Evolutionary conservation across 2,329 filamentous ascomycete genomes (phyloP), one percentile per base, ranked within the genome.

Genomic region (Alternaria novae-zelandiae): DNA sequence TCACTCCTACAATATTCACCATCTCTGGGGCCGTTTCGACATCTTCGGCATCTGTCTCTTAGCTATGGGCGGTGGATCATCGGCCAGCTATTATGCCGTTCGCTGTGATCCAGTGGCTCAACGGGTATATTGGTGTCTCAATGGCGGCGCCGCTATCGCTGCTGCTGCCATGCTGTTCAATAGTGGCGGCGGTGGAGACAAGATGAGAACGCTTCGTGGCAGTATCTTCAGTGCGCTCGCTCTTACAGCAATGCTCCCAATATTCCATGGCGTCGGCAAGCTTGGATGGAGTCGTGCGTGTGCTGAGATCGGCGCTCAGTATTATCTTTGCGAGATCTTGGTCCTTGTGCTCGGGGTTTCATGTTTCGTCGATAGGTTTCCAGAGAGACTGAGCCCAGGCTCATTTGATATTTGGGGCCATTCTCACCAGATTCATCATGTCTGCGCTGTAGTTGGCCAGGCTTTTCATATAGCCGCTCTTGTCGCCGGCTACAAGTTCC

Each of bases 1-100:
- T 53, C 74, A 76, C 47, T 78, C 73, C 2, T 75, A 75, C 54
- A 68, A 73, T 13, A 65, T 75, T 23, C 70, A 77, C 47, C 69
- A 74, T 54, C 64, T 71, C 49, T 74, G 72, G 72, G 72, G 70
- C 11, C 62, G 64, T 30, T 67, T 77, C 66, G 75, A 77, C 53
- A 73, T 77, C 13, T 61, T 76, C 20, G 70, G 75, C 2, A 76
- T 76, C 6, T 74, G 5, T 72, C 74, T 49, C 45, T 59, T 50
- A 0, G 47, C 26, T 32, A 0, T 50, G 2, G 47, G 47, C 1
- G 26, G 17, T 1, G 26, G 25, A 13, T 20, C 26, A 13, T 50
- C 44, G 9, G 47, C 47, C 47, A 50, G 0, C 1, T 30, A 50
- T 50, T 50, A 30, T 50, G 47, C 25, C 28, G 25, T 2, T 50